Evolutionary conservation across 768 basidiomycete genomes (phyloP).

Genomic region (Collybia sp.): DNA sequence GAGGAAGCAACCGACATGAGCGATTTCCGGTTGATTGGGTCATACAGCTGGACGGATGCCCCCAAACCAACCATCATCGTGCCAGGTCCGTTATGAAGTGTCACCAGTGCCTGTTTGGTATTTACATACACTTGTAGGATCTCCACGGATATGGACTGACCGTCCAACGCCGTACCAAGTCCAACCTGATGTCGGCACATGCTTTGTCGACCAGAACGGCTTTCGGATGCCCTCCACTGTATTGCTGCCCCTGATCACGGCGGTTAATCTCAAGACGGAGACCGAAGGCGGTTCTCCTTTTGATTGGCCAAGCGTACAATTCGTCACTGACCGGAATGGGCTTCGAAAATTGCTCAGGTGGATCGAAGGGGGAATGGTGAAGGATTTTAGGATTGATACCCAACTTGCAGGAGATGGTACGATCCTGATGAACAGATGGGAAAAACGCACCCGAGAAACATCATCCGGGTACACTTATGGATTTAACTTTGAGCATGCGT

Average conservation of each 20-base stretch:
- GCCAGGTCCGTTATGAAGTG: conserved; percentile 31
- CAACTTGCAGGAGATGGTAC: conserved; percentile 58
- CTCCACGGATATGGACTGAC: conserved; percentile 48
- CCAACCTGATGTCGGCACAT: conserved; percentile 43
- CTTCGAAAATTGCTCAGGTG: conserved; percentile 61
- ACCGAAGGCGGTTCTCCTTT: conserved; percentile 25
- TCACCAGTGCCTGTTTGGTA: neutral
- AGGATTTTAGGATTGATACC: conserved; percentile 66
- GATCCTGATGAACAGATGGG: conserved; percentile 60
- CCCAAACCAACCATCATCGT: conserved; percentile 44
- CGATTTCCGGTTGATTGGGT: conserved; percentile 36
- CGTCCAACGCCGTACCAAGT: conserved; percentile 46
- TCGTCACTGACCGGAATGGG: conserved; percentile 62
- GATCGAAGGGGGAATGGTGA: conserved; percentile 29
- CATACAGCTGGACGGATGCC: conserved; percentile 50
- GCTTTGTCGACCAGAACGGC: conserved; percentile 56
- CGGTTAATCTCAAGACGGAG: conserved; percentile 40
- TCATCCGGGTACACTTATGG: conserved; percentile 45
- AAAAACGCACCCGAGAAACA: conserved; percentile 27
- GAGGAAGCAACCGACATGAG: conserved; percentile 13
- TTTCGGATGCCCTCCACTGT: conserved; percentile 31
- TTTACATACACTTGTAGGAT: conserved; percentile 25
- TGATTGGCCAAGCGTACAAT: conserved; percentile 38
- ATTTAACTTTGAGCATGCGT: conserved; percentile 55
- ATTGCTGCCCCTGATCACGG: conserved; percentile 53